Conservation (phyloP, 768 basidiomycete genomes). For the Phaeotremella skinneri region DNA sequence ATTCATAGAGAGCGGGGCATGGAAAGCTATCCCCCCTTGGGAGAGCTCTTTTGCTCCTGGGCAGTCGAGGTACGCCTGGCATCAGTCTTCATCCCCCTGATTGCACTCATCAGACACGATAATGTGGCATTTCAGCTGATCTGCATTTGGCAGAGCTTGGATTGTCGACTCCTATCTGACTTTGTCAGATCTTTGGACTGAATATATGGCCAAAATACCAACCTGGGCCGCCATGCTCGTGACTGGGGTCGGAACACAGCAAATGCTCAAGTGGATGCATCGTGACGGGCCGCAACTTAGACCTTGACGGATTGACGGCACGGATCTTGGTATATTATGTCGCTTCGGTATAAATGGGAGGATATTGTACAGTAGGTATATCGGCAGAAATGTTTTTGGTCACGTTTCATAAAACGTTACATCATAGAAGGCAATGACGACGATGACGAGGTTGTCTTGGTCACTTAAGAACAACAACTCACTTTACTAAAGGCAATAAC, state of each 20-base stretch:
- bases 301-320: too few relatives aligned
- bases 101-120: background rate
- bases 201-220: conserved; percentile 16
- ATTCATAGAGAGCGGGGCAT: conserved; percentile 66
- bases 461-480: too few relatives aligned
- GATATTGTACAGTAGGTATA: too few relatives aligned
- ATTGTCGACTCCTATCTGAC: conserved; percentile 20
- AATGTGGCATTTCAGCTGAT: background rate
- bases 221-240: conserved; percentile 10
- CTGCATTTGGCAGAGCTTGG: background rate
- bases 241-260: conserved; percentile 6
- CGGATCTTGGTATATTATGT: too few relatives aligned
- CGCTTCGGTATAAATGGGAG: too few relatives aligned
- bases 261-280: conserved; percentile 16
- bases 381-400: too few relatives aligned
- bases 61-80: conserved; percentile 63
- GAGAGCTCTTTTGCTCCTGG: conserved; percentile 68
- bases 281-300: background rate
- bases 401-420: too few relatives aligned
- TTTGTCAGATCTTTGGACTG: background rate
- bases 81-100: background rate
- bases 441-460: too few relatives aligned
- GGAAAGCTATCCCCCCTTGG: conserved; percentile 69
- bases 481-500: too few relatives aligned
- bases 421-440: too few relatives aligned